Conservation (phyloP, 164 flowering plant species). For the Vitis rotundifolia region DNA sequence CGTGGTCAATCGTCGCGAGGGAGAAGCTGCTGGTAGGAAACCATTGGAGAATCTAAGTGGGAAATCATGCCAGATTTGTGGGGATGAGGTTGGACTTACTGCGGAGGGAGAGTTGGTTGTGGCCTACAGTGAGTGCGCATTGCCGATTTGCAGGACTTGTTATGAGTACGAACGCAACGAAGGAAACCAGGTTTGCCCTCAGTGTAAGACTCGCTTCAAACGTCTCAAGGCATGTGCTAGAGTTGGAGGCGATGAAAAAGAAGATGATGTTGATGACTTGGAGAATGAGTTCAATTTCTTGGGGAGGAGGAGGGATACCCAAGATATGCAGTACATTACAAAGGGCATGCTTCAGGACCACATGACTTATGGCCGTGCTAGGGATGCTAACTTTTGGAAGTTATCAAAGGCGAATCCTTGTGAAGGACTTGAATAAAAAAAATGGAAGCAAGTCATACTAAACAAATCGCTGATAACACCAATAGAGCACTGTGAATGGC, state of each 20-base stretch:
- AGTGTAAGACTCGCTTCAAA: constrained; percentile 27
- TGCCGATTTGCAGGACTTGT: constrained; percentile 22
- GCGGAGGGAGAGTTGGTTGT: constrained; percentile 23
- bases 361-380: constrained; percentile 18
- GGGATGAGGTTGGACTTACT: constrained; percentile 24
- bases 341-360: constrained; percentile 20
- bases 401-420: constrained; percentile 55
- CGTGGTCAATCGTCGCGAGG: constrained; percentile 13
- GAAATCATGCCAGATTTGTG: constrained; percentile 22
- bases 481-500: constrained; percentile 91
- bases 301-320: constrained; percentile 25
- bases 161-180: constrained; percentile 27
- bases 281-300: constrained; percentile 24
- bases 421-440: constrained; percentile 81
- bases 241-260: constrained; percentile 23
- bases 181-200: constrained; percentile 28
- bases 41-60: constrained; percentile 9
- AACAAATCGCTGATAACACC: constrained; percentile 69
- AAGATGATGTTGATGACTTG: constrained; percentile 21
- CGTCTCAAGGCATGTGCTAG: constrained; percentile 26
- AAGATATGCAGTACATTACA: constrained; percentile 32
- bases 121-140: constrained; percentile 27
- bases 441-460: constrained; percentile 67
- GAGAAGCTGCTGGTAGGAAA: constrained; percentile 5
- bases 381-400: constrained; percentile 39